A percentile compares a stretch with the other conserved stretches of the same genome.
Conservation (phyloP, 768 basidiomycete species). For the Suillus subalutaceus region DNA sequence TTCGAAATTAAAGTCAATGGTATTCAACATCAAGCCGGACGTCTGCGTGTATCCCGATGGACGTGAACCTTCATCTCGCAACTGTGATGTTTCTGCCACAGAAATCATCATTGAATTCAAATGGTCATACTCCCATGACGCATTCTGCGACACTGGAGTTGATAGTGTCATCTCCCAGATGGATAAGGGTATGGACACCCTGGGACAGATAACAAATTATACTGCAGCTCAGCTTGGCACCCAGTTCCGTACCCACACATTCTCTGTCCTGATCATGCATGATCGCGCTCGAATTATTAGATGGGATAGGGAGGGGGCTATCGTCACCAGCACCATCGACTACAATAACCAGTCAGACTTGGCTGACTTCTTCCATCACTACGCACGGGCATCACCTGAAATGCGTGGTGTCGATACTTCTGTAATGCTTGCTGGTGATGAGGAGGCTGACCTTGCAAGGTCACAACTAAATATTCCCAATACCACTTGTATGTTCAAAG, state of each 20-base stretch:
- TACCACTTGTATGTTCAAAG: background rate
- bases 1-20: no score
- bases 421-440: conserved; percentile 8
- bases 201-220: conserved; percentile 22
- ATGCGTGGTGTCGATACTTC: conserved; percentile 30
- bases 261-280: conserved; percentile 18
- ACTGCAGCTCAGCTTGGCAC: conserved; percentile 19
- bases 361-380: conserved; percentile 29
- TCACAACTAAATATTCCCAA: background rate
- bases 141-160: no score
- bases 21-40: no score
- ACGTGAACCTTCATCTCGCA: no score
- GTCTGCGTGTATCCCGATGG: no score
- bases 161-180: no score
- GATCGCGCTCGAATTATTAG: conserved; percentile 14
- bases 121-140: no score
- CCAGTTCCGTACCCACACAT: conserved; percentile 22
- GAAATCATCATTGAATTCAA: no score
- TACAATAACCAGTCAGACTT: conserved; percentile 19
- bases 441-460: conserved; percentile 7
- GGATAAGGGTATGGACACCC: conserved; percentile 11
- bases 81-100: no score
- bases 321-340: conserved; percentile 24
- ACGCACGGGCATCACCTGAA: conserved; percentile 13
- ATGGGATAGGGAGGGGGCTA: conserved; percentile 20